Conservation (phyloP, 805 yeast genomes). For the Metschnikowia baotianmanensis region DNA sequence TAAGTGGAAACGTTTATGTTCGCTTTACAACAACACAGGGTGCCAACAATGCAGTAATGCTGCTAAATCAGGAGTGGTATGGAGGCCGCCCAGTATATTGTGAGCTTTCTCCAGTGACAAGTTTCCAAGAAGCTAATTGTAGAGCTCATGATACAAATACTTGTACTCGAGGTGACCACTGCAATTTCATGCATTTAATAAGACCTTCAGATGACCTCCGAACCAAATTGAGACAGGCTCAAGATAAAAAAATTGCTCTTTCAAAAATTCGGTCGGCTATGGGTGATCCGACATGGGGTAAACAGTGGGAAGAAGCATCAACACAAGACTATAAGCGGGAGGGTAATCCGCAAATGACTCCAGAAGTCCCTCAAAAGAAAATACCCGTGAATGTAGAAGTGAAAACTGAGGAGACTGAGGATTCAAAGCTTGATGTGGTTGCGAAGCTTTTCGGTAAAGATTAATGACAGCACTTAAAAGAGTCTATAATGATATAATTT, state of each 20-base stretch:
- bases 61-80: slow-evolving; percentile 80
- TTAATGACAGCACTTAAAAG: too few relatives aligned
- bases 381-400: not conserved
- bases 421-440: slow-evolving; percentile 16
- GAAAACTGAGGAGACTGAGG: not conserved
- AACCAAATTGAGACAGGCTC: slow-evolving; percentile 38
- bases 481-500: too few relatives aligned
- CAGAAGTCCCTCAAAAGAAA: not conserved
- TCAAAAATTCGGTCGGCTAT: slow-evolving; percentile 14
- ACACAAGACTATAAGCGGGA: slow-evolving; percentile 8
- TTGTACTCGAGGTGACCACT: slow-evolving; percentile 78
- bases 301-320: slow-evolving; percentile 18
- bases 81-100: slow-evolving; percentile 73
- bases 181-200: slow-evolving; percentile 84
- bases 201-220: slow-evolving; percentile 48
- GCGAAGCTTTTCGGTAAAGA: slow-evolving; percentile 18
- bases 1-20: slow-evolving; percentile 83
- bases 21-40: slow-evolving; percentile 52
- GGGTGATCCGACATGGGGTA: slow-evolving; percentile 18
- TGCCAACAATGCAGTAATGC: slow-evolving; percentile 59
- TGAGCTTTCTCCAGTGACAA: slow-evolving; percentile 72
- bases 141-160: slow-evolving; percentile 59
- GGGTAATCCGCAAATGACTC: not conserved
- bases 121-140: slow-evolving; percentile 71
- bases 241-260: slow-evolving; percentile 28